phyloP scores from a whole-genome alignment of 2,329 filamentous ascomycete species.

The Ceratocystis harringtonii region DNA sequence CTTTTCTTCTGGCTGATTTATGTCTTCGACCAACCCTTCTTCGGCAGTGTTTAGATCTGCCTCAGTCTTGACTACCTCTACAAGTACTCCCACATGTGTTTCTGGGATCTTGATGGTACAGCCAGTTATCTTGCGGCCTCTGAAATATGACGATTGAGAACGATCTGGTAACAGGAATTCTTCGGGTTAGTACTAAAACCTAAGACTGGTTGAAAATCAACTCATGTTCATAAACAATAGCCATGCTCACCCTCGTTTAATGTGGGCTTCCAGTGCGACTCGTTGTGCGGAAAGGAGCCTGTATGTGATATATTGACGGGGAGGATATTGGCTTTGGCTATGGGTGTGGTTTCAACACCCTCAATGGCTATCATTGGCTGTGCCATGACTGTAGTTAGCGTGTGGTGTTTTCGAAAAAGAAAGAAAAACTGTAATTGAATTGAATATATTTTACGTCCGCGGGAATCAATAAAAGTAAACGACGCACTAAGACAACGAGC shows the following conservation, averaged over 20 bases:
- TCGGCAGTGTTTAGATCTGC: slow-evolving; percentile 14
- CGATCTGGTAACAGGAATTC: slow-evolving; percentile 28
- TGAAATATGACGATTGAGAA: slow-evolving; percentile 49
- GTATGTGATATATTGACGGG: slow-evolving; percentile 70
- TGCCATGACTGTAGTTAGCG: slow-evolving; percentile 24
- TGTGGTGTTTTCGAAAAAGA: not conserved
- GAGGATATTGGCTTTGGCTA: slow-evolving; percentile 53
- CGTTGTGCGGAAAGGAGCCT: slow-evolving; percentile 48
- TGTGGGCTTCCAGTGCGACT: slow-evolving; percentile 49
- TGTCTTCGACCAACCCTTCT: slow-evolving; percentile 25
- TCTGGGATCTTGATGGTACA: slow-evolving; percentile 50
- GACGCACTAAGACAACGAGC: too few species aligned
- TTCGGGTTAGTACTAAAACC: not conserved
- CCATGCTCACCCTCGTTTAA: slow-evolving; percentile 26
- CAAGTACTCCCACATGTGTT: slow-evolving; percentile 53
- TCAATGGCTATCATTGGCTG: slow-evolving; percentile 31
- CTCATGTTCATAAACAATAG: too few species aligned
- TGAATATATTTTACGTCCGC: too few species aligned
- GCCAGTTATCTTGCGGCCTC: slow-evolving; percentile 65
- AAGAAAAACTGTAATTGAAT: not conserved
- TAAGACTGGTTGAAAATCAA: not conserved
- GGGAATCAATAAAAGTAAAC: too few species aligned
- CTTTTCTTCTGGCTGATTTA: slow-evolving; percentile 35
- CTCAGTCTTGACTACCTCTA: slow-evolving; percentile 30
- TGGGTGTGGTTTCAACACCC: slow-evolving; percentile 20